Percentiles rank a stretch among this genome's conserved stretches.
Conservation (phyloP, 352 stramenopile species). For the Pythium sukuiense region DNA sequence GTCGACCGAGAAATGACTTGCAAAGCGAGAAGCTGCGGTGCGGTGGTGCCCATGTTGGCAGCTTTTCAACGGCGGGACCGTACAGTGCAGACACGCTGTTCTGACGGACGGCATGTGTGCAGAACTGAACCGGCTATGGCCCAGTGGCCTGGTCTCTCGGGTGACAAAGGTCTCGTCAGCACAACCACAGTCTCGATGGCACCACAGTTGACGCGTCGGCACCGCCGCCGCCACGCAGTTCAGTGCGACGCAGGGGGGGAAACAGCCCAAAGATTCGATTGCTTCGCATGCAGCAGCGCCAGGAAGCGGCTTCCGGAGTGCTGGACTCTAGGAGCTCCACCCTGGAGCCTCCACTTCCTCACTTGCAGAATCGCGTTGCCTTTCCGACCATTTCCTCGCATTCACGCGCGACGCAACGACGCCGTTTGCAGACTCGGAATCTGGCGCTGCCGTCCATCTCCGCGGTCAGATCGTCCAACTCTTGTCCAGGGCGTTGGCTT, state of each 20-base stretch:
- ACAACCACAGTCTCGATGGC: not conserved
- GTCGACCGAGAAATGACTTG: not conserved
- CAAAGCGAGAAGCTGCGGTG: not conserved
- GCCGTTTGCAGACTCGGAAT: not conserved
- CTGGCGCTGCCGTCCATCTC: not conserved
- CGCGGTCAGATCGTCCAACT: not conserved
- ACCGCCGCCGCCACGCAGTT: not conserved
- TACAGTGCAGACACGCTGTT: too few relatives aligned
- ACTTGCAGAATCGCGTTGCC: not conserved
- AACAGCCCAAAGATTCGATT: not conserved
- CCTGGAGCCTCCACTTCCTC: too few relatives aligned
- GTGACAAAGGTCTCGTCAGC: slow-evolving; percentile 5
- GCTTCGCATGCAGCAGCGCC: not conserved
- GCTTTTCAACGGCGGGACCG: not conserved
- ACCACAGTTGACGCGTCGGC: not conserved
- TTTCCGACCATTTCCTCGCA: not conserved
- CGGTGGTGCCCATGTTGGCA: not conserved
- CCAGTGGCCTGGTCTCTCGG: not conserved
- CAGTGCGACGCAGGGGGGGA: not conserved
- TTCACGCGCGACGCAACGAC: slow-evolving; percentile 15
- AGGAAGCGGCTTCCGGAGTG: not conserved
- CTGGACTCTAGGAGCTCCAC: not conserved
- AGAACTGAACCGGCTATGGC: not conserved
- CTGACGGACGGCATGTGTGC: not conserved
- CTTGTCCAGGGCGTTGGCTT: slow-evolving; percentile 1